Conservation (phyloP, 306 rosid genomes). For the Dryas octopetala region DNA sequence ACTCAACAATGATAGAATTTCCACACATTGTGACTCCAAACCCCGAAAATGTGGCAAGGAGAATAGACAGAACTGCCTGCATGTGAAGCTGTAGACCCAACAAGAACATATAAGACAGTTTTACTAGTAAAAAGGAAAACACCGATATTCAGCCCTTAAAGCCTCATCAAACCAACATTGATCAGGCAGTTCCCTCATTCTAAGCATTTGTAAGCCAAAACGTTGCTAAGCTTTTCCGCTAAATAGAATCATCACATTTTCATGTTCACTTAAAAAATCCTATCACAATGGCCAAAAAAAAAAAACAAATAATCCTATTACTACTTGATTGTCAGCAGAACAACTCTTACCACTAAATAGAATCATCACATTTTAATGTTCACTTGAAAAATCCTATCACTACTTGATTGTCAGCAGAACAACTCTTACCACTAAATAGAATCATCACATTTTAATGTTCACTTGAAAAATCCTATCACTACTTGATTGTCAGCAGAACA, state of each 20-base stretch:
- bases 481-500: not conserved
- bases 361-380: no score
- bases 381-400: no score
- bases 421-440: constrained; percentile 62
- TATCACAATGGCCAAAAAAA: no score
- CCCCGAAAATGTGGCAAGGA: constrained; percentile 72
- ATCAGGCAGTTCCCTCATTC: not conserved
- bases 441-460: no score
- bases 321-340: no score
- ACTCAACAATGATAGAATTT: constrained; percentile 44
- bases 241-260: not conserved
- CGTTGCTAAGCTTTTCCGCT: no score
- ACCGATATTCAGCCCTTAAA: not conserved
- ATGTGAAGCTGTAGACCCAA: constrained; percentile 52
- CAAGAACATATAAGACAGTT: constrained; percentile 13
- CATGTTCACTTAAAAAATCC: not conserved
- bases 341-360: no score
- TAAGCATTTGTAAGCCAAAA: not conserved
- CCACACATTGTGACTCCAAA: constrained; percentile 70
- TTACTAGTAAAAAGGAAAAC: not conserved
- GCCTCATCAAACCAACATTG: not conserved
- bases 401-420: not conserved
- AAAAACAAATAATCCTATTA: no score
- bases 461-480: no score
- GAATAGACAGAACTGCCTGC: constrained; percentile 63